Evolutionary conservation across 1,139 yeast genomes (phyloP).

Genomic region (Protomyces macrosporus): DNA sequence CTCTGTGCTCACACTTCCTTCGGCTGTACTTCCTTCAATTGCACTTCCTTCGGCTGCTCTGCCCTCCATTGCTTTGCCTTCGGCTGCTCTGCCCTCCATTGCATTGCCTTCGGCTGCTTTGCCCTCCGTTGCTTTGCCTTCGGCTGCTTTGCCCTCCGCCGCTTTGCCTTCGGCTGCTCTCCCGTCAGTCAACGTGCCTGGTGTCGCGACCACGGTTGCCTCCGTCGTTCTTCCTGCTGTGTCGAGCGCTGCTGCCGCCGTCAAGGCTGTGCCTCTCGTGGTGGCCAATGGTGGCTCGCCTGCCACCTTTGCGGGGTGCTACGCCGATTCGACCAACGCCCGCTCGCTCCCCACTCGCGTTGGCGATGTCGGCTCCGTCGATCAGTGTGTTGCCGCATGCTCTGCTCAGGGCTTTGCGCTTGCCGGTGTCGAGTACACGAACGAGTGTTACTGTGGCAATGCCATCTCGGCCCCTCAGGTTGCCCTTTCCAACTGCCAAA

Average conservation of each 20-base stretch:
- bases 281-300: background rate
- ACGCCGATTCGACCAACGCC: background rate
- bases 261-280: background rate
- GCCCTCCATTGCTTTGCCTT: background rate
- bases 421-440: constrained; percentile 4
- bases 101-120: background rate
- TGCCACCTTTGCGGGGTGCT: background rate
- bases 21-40: background rate
- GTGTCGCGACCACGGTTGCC: constrained; percentile 8
- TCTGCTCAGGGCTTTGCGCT: background rate
- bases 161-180: background rate
- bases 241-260: background rate
- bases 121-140: background rate
- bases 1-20: background rate
- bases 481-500: background rate
- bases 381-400: background rate
- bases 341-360: background rate
- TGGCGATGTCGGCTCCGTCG: constrained; percentile 1
- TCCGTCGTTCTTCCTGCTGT: background rate
- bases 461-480: background rate
- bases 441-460: constrained; percentile 5
- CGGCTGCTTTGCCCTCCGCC: background rate
- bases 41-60: background rate
- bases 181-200: background rate
- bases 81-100: background rate